Base-by-base conservation (phyloP, 2,329 filamentous ascomycete species). In the Xylariaceae sp. region DNA sequence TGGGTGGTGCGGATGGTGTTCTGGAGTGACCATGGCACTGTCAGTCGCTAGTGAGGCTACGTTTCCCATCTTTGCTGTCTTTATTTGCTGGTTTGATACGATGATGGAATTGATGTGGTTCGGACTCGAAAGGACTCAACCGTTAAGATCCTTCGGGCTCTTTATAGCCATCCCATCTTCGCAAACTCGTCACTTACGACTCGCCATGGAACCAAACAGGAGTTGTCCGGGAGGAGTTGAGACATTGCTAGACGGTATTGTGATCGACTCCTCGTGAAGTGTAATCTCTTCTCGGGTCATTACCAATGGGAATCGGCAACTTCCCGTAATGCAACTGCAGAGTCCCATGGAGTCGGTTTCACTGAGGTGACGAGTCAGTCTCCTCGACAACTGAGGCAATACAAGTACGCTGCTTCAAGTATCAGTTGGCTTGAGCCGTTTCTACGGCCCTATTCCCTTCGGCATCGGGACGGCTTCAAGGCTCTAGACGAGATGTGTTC, bases 271-370 rank as follows among this genome's bases (percentile, higher is more conserved):
- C n/a, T 42, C 9, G 37, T 15, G 17, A 50, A 50, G 18, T 30
- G n/a, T 47, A 17, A 17, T 35, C 15, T 10, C 11, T 34, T 7
- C 10, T 47, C 23, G 3, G 35, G 5, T 15, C 18, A 23, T 10
- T 9, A 15, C 4, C 23, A 9, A 49, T 18, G 17, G 5, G 44
- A 57, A 59, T 53, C 55, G 49, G 30, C 56, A 56, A 63, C 37
- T 53, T 50, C 57, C 45, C 4, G 11, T 34, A 18, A 35, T 23
- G 11, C 13, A 39, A 30, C 30, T 17, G 10, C 2, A 45, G 10
- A n/a, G 39, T 15, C 1, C 9, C 6, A 55, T 55, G 35, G 11
- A 50, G n/a, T 1, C 30, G 13, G 45, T 56, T 13, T 4, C 11
- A 56, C 23, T 11, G 15, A 23, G 35, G 49, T 30, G n/a, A 51